Evolutionary conservation across 768 basidiomycete species (phyloP), one percentile per base, ranked within the genome.

Genomic region (Hygrophorus pudorinus): DNA sequence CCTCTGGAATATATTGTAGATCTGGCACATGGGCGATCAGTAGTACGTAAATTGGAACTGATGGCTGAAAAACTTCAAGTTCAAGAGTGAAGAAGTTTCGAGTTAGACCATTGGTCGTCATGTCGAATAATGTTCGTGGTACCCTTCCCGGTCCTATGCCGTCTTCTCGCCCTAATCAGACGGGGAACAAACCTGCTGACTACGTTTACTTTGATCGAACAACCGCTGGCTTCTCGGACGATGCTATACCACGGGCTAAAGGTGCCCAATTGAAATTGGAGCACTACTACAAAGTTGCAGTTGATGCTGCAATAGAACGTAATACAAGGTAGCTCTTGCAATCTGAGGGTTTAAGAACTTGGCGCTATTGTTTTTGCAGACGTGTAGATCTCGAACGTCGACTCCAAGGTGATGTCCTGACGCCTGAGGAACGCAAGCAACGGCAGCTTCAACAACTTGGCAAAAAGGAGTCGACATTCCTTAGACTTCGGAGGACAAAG

Each of bases 271-370:
- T 97, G 65, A 96, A 94, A 64, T 74, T 98, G 42, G 96, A 98
- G 65, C 83, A 93, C 59, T 96, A 82, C 59, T 99, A 97, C 66
- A 96, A 97, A 63, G 82, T 96, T 32, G 89, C 89, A 1, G 96
- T 99, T 33, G 92, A 97, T 60, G 77, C 85, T 36, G 94, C 94
- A 10, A 88, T 99, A 37, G 92, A 93, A 57, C 72, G 96, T 42
- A 97, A 97, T 59, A 76, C 81, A 42, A 78, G 94, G 92, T 92
- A 64, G 48, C 59, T 32, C 18, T 12, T 8, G 32, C 3, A 32
- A 12, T 48, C 29, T 7, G 8, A 33, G 49, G 18, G 21, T 14
- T 18, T 18, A 38, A 31, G 12, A 11, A 12, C 18, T 28, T 29
- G 30, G 9, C 16, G 12, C 18, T 41, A 17, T 28, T 33, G n/a